A percentile compares a stretch with the other conserved stretches of the same genome.
These are phyloP conservation scores for Sphaerulina vaccinii DNA, from an alignment of 2,329 filamentous ascomycete genomes.

Conservation along the genomic window DNA sequence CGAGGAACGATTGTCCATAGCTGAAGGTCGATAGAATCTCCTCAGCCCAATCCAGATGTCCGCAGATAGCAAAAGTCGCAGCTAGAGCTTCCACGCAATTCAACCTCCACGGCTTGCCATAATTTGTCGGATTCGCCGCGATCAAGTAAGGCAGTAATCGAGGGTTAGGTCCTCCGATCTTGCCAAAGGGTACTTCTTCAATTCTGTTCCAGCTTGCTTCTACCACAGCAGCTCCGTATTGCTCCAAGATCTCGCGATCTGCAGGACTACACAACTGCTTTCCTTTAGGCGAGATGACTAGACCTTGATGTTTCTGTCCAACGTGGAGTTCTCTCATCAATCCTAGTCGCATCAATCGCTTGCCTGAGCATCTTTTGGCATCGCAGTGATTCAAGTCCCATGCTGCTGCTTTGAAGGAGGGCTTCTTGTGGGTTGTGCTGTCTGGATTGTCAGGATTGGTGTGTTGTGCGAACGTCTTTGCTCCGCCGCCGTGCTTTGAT, in stretches of 20 bases:
- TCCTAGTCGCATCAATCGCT: slow-evolving; percentile 86
- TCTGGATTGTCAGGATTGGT: slow-evolving; percentile 29
- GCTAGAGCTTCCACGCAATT: slow-evolving; percentile 96
- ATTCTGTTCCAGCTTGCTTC: slow-evolving; percentile 97
- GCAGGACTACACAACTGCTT: slow-evolving; percentile 81
- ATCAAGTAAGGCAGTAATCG: slow-evolving; percentile 89
- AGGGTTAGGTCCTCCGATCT: slow-evolving; percentile 92
- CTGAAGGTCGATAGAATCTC: slow-evolving; percentile 79
- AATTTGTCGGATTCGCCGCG: slow-evolving; percentile 95
- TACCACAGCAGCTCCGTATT: slow-evolving; percentile 90
- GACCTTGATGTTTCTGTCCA: slow-evolving; percentile 85
- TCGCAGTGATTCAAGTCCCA: slow-evolving; percentile 99
- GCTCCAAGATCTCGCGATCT: slow-evolving; percentile 76
- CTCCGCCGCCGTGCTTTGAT: slow-evolving; percentile 58
- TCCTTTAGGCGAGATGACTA: slow-evolving; percentile 94
- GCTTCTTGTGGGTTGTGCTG: slow-evolving; percentile 31
- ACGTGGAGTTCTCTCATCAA: slow-evolving; percentile 91
- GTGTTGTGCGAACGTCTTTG: slow-evolving; percentile 33
- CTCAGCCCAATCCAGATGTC: slow-evolving; percentile 85
- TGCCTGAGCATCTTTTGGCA: slow-evolving; percentile 92
- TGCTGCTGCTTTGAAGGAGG: slow-evolving; percentile 86
- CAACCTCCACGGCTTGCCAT: slow-evolving; percentile 89
- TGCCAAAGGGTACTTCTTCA: slow-evolving; percentile 83
- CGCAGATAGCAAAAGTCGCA: slow-evolving; percentile 89
- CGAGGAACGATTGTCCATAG: slow-evolving; percentile 83